A percentile compares a stretch with the other conserved stretches of the same genome.
Conservation (phyloP, 805 yeast species). For the Wickerhamomyces silvicola region DNA sequence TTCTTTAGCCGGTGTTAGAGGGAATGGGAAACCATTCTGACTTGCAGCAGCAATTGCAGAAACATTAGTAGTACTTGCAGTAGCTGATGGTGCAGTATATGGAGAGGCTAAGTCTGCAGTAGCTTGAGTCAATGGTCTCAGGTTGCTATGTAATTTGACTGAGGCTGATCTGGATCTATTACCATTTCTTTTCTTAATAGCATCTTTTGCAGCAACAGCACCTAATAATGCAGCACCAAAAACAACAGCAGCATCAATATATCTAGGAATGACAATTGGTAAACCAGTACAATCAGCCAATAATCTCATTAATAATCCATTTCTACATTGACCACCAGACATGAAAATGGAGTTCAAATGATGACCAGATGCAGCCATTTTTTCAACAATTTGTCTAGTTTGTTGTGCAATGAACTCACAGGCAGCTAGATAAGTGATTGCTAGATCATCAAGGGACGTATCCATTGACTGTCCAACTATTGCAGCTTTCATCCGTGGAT, state of each 20-base stretch:
- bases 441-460: slow-evolving; percentile 73
- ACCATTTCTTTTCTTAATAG: slow-evolving; percentile 24
- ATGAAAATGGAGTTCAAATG: slow-evolving; percentile 67
- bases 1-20: slow-evolving; percentile 25
- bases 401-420: slow-evolving; percentile 98
- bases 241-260: slow-evolving; percentile 95
- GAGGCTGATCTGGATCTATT: slow-evolving; percentile 19
- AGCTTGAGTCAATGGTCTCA: slow-evolving; percentile 18
- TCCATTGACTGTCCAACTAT: slow-evolving; percentile 94
- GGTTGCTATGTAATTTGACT: slow-evolving; percentile 21
- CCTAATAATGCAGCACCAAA: slow-evolving; percentile 94
- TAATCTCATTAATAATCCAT: slow-evolving; percentile 79
- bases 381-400: slow-evolving; percentile 89
- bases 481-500: slow-evolving; percentile 86
- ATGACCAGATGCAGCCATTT: slow-evolving; percentile 80
- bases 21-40: slow-evolving; percentile 41
- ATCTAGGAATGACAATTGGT: slow-evolving; percentile 88
- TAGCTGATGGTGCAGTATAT: slow-evolving; percentile 77
- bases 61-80: slow-evolving; percentile 53
- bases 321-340: slow-evolving; percentile 97
- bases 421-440: slow-evolving; percentile 82
- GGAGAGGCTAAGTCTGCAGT: slow-evolving; percentile 46
- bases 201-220: slow-evolving; percentile 81
- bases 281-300: slow-evolving; percentile 89
- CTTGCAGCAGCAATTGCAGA: slow-evolving; percentile 28